These are phyloP conservation scores for Linaria vulgaris DNA, from an alignment of 257 asterid species.

Conservation along the genomic window DNA sequence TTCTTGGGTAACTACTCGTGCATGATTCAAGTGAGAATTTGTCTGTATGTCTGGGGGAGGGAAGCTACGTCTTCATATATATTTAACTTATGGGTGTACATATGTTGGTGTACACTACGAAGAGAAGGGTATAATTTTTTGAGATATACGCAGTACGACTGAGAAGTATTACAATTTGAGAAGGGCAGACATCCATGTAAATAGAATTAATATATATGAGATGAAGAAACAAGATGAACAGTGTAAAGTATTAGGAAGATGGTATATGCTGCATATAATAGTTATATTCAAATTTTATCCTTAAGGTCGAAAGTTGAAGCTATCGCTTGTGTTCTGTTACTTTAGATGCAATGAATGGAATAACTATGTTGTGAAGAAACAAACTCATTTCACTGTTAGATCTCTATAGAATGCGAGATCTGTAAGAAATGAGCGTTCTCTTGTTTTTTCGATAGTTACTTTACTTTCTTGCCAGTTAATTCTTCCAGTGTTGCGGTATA, in stretches of 20 bases:
- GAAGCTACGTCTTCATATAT: background rate
- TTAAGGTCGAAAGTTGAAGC: background rate
- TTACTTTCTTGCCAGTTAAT: too few species aligned
- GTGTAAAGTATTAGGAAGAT: background rate
- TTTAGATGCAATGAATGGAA: too few species aligned
- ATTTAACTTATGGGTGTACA: too few species aligned
- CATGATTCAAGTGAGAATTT: background rate
- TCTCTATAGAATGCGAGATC: too few species aligned
- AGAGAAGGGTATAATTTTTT: conserved; percentile 3
- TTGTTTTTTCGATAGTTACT: too few species aligned
- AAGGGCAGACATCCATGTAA: background rate
- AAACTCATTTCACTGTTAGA: too few species aligned
- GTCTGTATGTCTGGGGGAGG: background rate
- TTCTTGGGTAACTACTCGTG: conserved; percentile 13
- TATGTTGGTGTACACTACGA: background rate
- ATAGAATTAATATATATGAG: background rate
- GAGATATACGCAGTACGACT: background rate
- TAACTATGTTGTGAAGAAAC: too few species aligned
- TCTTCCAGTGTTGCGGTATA: conserved; percentile 9
- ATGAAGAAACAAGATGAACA: too few species aligned
- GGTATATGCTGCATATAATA: background rate
- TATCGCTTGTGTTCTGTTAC: background rate
- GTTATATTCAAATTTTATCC: background rate
- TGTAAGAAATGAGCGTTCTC: too few species aligned
- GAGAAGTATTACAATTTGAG: background rate